phyloP scores from a whole-genome alignment of 176 grass and related monocot species.

The Poa pratensis region DNA sequence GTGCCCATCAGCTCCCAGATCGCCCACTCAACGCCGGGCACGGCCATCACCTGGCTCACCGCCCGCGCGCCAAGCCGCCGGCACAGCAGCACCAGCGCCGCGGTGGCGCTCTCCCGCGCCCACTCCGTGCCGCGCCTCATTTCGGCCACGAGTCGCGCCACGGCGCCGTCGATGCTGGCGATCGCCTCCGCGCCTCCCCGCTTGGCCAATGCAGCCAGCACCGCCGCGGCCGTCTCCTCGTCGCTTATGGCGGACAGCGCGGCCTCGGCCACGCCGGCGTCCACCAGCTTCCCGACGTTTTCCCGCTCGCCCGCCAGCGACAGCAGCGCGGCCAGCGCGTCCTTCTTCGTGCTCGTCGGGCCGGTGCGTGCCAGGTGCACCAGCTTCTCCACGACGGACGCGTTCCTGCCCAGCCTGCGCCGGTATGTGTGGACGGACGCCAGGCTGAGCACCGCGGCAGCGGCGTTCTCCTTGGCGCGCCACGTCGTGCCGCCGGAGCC shows the following conservation, averaged over 20 bases:
- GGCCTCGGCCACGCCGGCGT: constrained; percentile 61
- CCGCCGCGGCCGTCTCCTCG: constrained; percentile 72
- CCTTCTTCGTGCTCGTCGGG: constrained; percentile 72
- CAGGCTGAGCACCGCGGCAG: constrained; percentile 74
- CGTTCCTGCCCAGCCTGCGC: constrained; percentile 67
- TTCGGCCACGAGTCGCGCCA: constrained; percentile 57
- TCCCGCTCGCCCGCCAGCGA: constrained; percentile 83
- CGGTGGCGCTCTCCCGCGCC: constrained; percentile 69
- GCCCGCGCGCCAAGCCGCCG: constrained; percentile 56
- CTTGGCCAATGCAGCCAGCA: constrained; percentile 74
- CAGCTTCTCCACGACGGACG: constrained; percentile 44
- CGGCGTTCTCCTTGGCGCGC: constrained; percentile 89
- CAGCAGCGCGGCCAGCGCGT: constrained; percentile 77
- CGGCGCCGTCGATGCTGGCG: constrained; percentile 44
- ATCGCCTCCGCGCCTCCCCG: constrained; percentile 88
- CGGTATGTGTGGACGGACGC: constrained; percentile 77
- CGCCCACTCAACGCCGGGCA: constrained; percentile 90
- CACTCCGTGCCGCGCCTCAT: constrained; percentile 79
- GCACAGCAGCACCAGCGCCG: constrained; percentile 83
- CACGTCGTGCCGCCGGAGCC: constrained; percentile 68
- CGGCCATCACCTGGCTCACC: constrained; percentile 66
- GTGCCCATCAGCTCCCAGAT: constrained; percentile 97
- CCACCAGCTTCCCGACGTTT: constrained; percentile 69
- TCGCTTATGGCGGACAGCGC: constrained; percentile 54
- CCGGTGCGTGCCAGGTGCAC: constrained; percentile 55